These are phyloP conservation scores for Coniferiporia sulphurascens DNA, from an alignment of 1,284 basidiomycete species.

Conservation along the genomic window DNA sequence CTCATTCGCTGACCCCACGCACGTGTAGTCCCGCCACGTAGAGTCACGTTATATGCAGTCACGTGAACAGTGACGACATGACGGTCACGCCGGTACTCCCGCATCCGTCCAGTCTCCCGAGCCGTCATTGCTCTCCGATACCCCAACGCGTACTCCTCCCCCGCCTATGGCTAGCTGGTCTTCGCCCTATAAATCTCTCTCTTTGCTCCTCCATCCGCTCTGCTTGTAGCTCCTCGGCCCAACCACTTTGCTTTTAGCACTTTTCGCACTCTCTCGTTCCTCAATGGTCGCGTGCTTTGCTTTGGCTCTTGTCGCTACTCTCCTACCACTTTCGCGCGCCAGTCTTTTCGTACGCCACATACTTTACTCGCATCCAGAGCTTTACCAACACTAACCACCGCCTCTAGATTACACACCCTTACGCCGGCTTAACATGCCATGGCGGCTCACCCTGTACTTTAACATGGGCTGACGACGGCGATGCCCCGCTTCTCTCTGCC, in stretches of 20 bases:
- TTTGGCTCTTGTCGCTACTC: neutral
- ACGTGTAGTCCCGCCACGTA: conserved; percentile 3
- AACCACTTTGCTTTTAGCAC: neutral
- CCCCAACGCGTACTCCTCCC: no score
- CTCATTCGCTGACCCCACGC: conserved; percentile 10
- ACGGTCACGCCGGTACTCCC: neutral
- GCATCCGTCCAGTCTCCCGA: neutral
- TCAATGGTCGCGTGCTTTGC: neutral
- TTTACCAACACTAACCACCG: neutral
- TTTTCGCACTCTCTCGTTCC: neutral
- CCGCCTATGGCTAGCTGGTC: no score
- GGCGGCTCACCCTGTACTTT: conserved; percentile 11
- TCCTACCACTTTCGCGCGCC: neutral
- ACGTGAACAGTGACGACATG: no score
- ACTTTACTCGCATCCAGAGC: neutral
- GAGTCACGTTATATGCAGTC: neutral
- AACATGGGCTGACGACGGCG: conserved; percentile 17
- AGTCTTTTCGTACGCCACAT: conserved; percentile 3
- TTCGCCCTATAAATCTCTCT: no score
- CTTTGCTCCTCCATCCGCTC: no score
- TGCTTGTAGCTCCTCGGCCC: neutral
- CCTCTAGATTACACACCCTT: conserved; percentile 14
- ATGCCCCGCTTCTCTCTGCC: conserved; percentile 11
- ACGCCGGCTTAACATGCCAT: conserved; percentile 12
- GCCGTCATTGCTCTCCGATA: no score